Conservation (phyloP, 176 grass and related monocot species). For the Juncus effusus region DNA sequence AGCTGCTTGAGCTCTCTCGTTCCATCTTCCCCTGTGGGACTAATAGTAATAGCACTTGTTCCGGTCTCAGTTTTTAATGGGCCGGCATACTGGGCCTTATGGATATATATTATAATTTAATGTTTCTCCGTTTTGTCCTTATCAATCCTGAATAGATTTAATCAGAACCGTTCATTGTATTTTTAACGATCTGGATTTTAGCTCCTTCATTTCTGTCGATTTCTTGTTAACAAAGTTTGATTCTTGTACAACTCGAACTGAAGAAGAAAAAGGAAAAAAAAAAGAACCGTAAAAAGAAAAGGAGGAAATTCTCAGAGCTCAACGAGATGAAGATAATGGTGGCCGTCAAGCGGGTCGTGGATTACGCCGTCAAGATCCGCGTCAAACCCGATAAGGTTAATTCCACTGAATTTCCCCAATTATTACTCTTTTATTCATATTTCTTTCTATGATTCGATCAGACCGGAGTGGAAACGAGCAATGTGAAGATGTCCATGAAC, state of each 20-base stretch:
- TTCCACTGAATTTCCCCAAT: not conserved
- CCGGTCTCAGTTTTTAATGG: too few species aligned
- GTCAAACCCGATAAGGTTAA: constrained; percentile 59
- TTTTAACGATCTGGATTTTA: too few species aligned
- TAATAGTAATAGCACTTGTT: too few species aligned
- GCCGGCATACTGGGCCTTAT: too few species aligned
- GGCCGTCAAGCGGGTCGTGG: constrained; percentile 82
- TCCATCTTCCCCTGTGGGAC: too few species aligned
- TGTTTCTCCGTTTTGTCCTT: too few species aligned
- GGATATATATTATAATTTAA: too few species aligned
- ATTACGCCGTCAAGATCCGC: constrained; percentile 92
- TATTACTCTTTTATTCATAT: constrained; percentile 6
- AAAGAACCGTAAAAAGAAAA: not conserved
- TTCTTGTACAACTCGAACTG: constrained; percentile 16
- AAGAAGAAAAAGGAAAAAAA: not conserved
- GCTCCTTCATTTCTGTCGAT: not conserved
- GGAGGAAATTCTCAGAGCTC: too few species aligned
- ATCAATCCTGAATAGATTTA: too few species aligned
- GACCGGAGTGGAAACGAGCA: constrained; percentile 66
- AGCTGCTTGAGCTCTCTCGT: too few species aligned
- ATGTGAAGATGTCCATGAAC: constrained; percentile 98
- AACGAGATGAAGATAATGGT: constrained; percentile 80
- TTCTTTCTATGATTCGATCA: constrained; percentile 7
- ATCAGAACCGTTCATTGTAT: too few species aligned
- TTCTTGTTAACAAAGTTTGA: not conserved